Percentiles rank a stretch among this genome's conserved stretches.
These are phyloP conservation scores for Cylindrotheca fusiformis DNA, from an alignment of 108 stramenopile genomes.

Conservation along the genomic window DNA sequence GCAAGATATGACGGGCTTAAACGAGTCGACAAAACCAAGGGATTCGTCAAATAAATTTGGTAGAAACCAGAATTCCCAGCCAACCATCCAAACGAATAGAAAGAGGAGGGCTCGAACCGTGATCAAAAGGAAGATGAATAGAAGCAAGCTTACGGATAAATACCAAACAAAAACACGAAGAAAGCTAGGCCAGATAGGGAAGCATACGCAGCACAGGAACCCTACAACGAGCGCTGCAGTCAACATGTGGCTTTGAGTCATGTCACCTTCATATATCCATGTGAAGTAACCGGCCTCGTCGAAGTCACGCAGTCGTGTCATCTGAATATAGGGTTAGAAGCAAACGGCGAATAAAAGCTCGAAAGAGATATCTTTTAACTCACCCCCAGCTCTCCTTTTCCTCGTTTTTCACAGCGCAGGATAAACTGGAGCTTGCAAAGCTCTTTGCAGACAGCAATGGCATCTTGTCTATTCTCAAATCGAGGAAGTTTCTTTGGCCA, in stretches of 20 bases:
- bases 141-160: slow-evolving; percentile 91
- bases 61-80: slow-evolving; percentile 96
- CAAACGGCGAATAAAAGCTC: background rate
- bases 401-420: slow-evolving; percentile 91
- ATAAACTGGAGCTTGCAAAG: slow-evolving; percentile 84
- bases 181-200: slow-evolving; percentile 98
- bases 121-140: slow-evolving; percentile 92
- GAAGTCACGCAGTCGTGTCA: slow-evolving; percentile 82
- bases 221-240: slow-evolving; percentile 90
- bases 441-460: slow-evolving; percentile 83
- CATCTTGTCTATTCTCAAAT: slow-evolving; percentile 79
- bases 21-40: slow-evolving; percentile 93
- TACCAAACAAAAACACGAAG: slow-evolving; percentile 98
- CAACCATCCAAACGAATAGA: slow-evolving; percentile 92
- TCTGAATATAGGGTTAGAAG: slow-evolving; percentile 20
- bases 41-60: slow-evolving; percentile 98
- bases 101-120: slow-evolving; percentile 86
- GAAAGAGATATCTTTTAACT: slow-evolving; percentile 11
- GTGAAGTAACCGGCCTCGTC: slow-evolving; percentile 94
- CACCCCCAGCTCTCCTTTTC: slow-evolving; percentile 86
- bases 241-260: slow-evolving; percentile 91
- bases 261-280: slow-evolving; percentile 97
- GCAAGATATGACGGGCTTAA: slow-evolving; percentile 90
- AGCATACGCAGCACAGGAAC: slow-evolving; percentile 93
- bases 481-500: slow-evolving; percentile 86